Evolutionary conservation across 148 eudicot genomes (phyloP).

Genomic region (Nepenthes gracilis): DNA sequence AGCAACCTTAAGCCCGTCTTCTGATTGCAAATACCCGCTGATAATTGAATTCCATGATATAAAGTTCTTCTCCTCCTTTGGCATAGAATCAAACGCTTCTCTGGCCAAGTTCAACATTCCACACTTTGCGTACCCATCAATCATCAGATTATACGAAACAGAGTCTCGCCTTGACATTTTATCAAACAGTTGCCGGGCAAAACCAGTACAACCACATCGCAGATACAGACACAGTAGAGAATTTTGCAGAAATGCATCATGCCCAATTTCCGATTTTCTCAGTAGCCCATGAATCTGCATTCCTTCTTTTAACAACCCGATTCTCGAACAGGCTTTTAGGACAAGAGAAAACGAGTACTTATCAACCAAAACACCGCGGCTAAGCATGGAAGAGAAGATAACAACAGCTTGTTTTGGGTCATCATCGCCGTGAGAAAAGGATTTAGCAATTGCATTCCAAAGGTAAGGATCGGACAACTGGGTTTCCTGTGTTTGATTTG

Average conservation of each 20-base stretch:
- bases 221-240: slow-evolving; percentile 54
- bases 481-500: not conserved
- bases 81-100: slow-evolving; percentile 48
- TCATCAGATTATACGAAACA: slow-evolving; percentile 57
- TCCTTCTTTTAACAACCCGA: slow-evolving; percentile 39
- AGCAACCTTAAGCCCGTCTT: slow-evolving; percentile 36
- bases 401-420: slow-evolving; percentile 39
- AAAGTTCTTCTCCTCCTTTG: slow-evolving; percentile 41
- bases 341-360: slow-evolving; percentile 58
- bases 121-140: slow-evolving; percentile 63
- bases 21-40: slow-evolving; percentile 37
- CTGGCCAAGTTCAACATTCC: slow-evolving; percentile 38
- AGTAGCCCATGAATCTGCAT: slow-evolving; percentile 75
- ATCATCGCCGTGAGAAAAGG: slow-evolving; percentile 32
- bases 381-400: slow-evolving; percentile 39
- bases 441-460: slow-evolving; percentile 58
- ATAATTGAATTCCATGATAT: slow-evolving; percentile 70
- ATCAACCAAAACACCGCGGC: slow-evolving; percentile 44
- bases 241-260: slow-evolving; percentile 48
- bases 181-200: slow-evolving; percentile 60
- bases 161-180: slow-evolving; percentile 39
- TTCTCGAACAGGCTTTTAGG: slow-evolving; percentile 52
- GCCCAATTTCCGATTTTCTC: slow-evolving; percentile 42
- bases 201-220: slow-evolving; percentile 33
- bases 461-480: slow-evolving; percentile 27